Percentiles rank a stretch among this genome's conserved stretches.
Conservation (phyloP, 2,329 filamentous ascomycete species). For the Tolypocladium cylindrosporum region DNA sequence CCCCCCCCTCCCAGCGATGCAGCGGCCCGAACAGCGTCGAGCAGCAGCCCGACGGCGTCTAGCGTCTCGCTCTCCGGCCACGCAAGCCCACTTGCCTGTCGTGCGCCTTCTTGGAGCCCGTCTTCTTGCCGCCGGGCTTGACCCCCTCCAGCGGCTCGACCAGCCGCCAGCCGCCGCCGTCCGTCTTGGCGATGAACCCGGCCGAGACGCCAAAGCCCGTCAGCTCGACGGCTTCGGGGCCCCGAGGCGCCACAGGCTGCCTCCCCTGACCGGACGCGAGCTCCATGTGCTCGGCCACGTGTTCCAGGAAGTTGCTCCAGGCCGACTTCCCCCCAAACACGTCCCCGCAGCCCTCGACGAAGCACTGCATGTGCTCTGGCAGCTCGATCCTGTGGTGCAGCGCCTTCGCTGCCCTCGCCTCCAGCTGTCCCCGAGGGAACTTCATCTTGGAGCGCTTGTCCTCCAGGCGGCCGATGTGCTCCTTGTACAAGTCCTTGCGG, state of each 20-base stretch:
- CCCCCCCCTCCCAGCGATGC: not conserved
- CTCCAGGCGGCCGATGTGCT: constrained; percentile 84
- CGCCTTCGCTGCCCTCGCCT: constrained; percentile 47
- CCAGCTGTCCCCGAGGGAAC: constrained; percentile 30
- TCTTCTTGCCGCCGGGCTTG: not conserved
- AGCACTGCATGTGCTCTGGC: constrained; percentile 52
- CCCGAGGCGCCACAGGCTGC: not conserved
- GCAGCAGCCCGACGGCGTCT: not conserved
- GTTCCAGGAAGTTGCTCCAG: constrained; percentile 83
- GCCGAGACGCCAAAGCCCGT: not conserved
- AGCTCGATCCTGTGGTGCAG: constrained; percentile 48
- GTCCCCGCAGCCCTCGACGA: constrained; percentile 46
- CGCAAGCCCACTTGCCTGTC: not conserved
- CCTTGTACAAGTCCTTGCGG: constrained; percentile 83
- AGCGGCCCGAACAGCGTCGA: not conserved
- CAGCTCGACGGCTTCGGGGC: not conserved
- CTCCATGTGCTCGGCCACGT: constrained; percentile 74
- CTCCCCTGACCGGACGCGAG: not conserved
- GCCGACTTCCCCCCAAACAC: constrained; percentile 49
- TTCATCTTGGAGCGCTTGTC: constrained; percentile 16
- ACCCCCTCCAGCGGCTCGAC: not conserved
- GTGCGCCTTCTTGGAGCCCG: not conserved
- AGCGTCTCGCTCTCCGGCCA: not conserved
- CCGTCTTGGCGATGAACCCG: not conserved
- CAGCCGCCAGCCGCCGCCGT: not conserved